A percentile compares a stretch with the other conserved stretches of the same genome.
Conservation (phyloP, 2,329 filamentous ascomycete species). For the Fusarium sp. region DNA sequence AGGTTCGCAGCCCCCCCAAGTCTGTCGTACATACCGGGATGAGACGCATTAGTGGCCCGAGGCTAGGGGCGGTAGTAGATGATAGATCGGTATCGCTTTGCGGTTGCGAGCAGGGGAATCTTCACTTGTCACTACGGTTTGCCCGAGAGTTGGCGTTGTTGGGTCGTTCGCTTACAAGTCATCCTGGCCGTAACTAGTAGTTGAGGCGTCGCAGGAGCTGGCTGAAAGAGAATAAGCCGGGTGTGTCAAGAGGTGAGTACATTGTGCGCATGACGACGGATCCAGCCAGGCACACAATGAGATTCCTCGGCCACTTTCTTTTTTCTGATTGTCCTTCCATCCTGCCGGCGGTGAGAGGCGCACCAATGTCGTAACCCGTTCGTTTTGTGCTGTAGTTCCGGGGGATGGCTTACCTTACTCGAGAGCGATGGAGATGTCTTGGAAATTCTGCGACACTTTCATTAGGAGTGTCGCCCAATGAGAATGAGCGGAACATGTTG, state of each 20-base stretch:
- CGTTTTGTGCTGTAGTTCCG: background rate
- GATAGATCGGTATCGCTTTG: constrained; percentile 17
- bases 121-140: constrained; percentile 21
- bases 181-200: constrained; percentile 21
- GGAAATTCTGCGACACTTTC: constrained; percentile 1
- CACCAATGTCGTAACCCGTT: constrained; percentile 21
- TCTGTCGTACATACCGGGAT: constrained; percentile 35
- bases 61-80: constrained; percentile 15
- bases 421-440: background rate
- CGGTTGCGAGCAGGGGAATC: constrained; percentile 17
- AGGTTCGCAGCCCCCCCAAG: constrained; percentile 14
- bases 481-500: background rate
- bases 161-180: constrained; percentile 23
- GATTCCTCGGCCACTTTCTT: constrained; percentile 9
- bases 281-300: background rate
- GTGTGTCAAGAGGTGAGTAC: constrained; percentile 9
- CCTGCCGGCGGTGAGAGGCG: constrained; percentile 31
- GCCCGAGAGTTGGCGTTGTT: constrained; percentile 10
- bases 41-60: constrained; percentile 45
- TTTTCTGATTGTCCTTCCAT: constrained; percentile 5
- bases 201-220: constrained; percentile 39
- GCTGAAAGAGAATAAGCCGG: constrained; percentile 38
- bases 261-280: constrained; percentile 11
- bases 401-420: background rate
- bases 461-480: background rate